Evolutionary conservation across 345 rosid genomes (phyloP).

Genomic region (Mallotus nudiflorus): DNA sequence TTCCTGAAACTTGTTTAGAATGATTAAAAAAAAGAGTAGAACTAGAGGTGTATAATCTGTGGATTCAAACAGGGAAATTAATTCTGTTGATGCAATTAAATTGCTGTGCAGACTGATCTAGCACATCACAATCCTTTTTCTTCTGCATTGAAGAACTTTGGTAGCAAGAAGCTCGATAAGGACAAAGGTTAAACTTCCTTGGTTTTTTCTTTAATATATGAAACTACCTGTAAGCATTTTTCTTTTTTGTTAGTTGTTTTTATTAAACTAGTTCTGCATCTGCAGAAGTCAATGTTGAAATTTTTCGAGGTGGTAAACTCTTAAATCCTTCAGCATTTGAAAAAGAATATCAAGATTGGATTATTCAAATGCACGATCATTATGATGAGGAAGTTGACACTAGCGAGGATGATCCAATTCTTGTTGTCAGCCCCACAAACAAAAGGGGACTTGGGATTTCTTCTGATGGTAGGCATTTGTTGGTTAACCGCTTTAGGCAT

Average conservation of each 20-base stretch:
- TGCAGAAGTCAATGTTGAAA: slow-evolving; percentile 46
- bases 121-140: slow-evolving; percentile 58
- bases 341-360: slow-evolving; percentile 61
- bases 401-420: slow-evolving; percentile 56
- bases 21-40: background rate
- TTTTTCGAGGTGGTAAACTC: slow-evolving; percentile 38
- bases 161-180: slow-evolving; percentile 39
- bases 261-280: background rate
- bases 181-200: slow-evolving; percentile 43
- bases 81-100: background rate
- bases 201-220: background rate
- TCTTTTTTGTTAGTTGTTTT: background rate
- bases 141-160: slow-evolving; percentile 54
- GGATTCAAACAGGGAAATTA: background rate
- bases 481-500: background rate
- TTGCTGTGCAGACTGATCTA: slow-evolving; percentile 61
- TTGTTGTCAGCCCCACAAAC: slow-evolving; percentile 41
- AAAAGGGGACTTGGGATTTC: slow-evolving; percentile 54
- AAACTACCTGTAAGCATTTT: background rate
- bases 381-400: slow-evolving; percentile 61
- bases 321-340: slow-evolving; percentile 45
- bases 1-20: background rate
- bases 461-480: slow-evolving; percentile 52
- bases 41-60: background rate
- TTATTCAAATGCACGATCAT: slow-evolving; percentile 64